These are phyloP conservation scores for Bocquillonia castaneifolia DNA, from an alignment of 441 rosid species.

Conservation along the genomic window DNA sequence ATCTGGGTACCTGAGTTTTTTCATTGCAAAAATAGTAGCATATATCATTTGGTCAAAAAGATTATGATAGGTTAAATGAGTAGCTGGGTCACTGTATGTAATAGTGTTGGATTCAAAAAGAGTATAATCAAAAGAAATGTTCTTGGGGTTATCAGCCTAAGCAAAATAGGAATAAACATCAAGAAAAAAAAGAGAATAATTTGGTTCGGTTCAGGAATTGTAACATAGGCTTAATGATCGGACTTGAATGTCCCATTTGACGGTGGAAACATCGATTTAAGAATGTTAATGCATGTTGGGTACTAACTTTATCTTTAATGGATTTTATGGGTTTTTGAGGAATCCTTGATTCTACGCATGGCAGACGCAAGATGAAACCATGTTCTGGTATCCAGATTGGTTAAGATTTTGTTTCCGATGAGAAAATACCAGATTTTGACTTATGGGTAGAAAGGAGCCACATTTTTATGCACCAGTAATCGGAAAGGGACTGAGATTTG, in stretches of 20 bases:
- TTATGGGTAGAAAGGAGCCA: conserved; percentile 48
- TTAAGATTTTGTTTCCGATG: conserved; percentile 79
- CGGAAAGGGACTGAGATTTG: conserved; percentile 43
- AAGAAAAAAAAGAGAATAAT: conserved; percentile 64
- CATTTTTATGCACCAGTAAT: conserved; percentile 53
- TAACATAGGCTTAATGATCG: conserved; percentile 68
- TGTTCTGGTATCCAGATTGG: conserved; percentile 37
- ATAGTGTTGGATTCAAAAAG: conserved; percentile 44
- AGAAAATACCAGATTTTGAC: conserved; percentile 84
- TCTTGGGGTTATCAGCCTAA: conserved; percentile 53
- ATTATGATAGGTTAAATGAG: conserved; percentile 60
- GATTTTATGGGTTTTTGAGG: conserved; percentile 38
- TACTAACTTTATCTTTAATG: conserved; percentile 65
- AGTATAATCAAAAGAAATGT: conserved; percentile 58
- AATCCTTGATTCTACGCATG: conserved; percentile 54
- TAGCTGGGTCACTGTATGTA: conserved; percentile 55
- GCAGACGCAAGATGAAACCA: conserved; percentile 67
- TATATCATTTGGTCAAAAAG: conserved; percentile 89
- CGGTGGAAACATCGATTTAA: conserved; percentile 69
- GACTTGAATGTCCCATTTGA: conserved; percentile 67
- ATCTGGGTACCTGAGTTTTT: conserved; percentile 56
- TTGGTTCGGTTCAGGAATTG: conserved; percentile 75
- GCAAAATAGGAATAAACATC: conserved; percentile 79
- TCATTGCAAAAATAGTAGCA: conserved; percentile 67
- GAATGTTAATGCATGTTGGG: conserved; percentile 65